Base-by-base conservation (phyloP, 208 protist genomes). In the Histomonas meleagridis region DNA sequence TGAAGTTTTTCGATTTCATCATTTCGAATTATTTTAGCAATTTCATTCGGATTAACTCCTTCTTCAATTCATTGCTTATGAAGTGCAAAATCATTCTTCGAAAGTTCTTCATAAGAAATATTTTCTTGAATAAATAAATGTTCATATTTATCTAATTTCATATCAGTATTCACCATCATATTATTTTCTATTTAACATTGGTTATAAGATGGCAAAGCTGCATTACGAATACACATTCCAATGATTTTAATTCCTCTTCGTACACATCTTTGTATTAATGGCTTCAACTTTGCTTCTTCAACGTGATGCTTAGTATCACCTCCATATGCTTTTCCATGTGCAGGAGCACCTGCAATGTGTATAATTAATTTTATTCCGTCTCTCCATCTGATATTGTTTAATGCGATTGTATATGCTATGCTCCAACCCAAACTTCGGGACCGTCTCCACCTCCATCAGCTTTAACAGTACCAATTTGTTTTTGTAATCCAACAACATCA, bases 341-440 rank as follows among this genome's bases (percentile, higher is more conserved):
- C 76, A 86, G 40, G 40, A 16, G 43, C 46, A 86, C 55, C 76
- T 43, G 76, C 46, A 16, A 86, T 86, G 16, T 51, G 43, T 4
- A 86, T 86, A 18, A 86, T 55, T 32, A 43, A 43, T 46, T 86
- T 86, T 28, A 46, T 55, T 40, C 46, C 46, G 0, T 14, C 12
- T 26, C 38, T 55, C 76, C 76, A 86, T 9, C 38, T 55, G 4
- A 86, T 3, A 43, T 23, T 12, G 1, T 86, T 49, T 1, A 86
- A 46, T 46, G 55, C 55, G 7, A 32, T 18, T 1, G 0, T 18
- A 48, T 51, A 86, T 0, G n/a, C n/a, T n/a, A n/a, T n/a, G n/a
- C 76, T 18, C 18, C 18, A 16, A 86, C 18, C 76, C 76, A 86
- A 86, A 57, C 76, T 86, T 86, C 76, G 21, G 76, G 76, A 38